Conservation (phyloP, 441 rosid species). For the Gossypium lobatum region DNA sequence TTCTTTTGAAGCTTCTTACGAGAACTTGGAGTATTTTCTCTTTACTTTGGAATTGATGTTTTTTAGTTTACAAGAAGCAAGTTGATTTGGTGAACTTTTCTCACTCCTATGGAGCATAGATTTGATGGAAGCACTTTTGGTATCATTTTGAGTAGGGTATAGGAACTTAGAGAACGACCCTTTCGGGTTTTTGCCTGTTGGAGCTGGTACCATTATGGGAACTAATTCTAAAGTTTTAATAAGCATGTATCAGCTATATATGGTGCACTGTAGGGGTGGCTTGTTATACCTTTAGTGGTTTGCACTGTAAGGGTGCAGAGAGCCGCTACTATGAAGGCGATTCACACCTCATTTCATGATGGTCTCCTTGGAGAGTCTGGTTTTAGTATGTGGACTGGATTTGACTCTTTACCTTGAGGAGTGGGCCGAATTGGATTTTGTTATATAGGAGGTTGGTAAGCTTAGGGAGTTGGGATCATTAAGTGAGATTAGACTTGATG, state of each 20-base stretch:
- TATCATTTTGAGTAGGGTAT: neutral
- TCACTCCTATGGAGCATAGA: neutral
- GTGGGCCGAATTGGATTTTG: too few species aligned
- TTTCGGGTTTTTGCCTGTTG: neutral
- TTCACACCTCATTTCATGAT: too few species aligned
- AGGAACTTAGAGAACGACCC: neutral
- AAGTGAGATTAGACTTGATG: too few species aligned
- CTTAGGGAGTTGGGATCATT: too few species aligned
- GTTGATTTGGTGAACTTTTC: neutral
- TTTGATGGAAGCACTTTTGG: neutral
- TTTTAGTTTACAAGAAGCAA: neutral
- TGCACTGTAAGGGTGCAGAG: too few species aligned
- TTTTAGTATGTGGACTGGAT: too few species aligned
- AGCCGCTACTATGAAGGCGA: too few species aligned
- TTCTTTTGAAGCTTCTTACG: neutral
- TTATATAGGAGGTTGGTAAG: too few species aligned
- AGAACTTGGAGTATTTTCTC: neutral
- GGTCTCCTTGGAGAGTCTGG: too few species aligned
- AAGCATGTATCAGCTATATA: neutral
- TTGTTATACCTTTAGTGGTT: too few species aligned
- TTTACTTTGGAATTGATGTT: neutral
- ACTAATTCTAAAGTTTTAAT: neutral
- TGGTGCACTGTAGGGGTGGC: too few species aligned
- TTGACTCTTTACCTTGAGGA: too few species aligned
- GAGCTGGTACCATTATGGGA: neutral